phyloP scores from a whole-genome alignment of 495 filamentous ascomycete species.

The Neurospora sp. region DNA sequence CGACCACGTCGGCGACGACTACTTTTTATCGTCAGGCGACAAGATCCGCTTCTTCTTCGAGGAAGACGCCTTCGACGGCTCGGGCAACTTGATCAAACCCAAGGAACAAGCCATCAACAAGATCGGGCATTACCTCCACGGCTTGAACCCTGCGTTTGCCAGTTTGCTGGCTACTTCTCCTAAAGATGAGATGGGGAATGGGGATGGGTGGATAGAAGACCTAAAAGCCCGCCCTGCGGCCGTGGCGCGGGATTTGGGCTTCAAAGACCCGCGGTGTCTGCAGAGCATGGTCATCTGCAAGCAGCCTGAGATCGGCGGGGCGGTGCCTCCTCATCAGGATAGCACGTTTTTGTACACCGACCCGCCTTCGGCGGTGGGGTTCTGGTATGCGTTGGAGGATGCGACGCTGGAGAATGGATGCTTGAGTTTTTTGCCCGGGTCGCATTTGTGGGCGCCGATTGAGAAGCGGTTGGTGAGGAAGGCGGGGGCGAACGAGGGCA shows the following conservation, averaged over 20 bases:
- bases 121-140: slow-evolving; percentile 87
- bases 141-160: slow-evolving; percentile 59
- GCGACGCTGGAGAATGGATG: slow-evolving; percentile 77
- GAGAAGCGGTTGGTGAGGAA: slow-evolving; percentile 64
- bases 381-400: slow-evolving; percentile 95
- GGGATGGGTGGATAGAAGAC: not conserved
- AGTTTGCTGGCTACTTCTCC: slow-evolving; percentile 40
- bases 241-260: slow-evolving; percentile 63
- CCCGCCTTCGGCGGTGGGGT: slow-evolving; percentile 82
- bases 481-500: slow-evolving; percentile 29
- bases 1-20: slow-evolving; percentile 84
- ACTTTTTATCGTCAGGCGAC: slow-evolving; percentile 82
- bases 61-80: slow-evolving; percentile 59
- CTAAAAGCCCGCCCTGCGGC: slow-evolving; percentile 34
- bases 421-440: slow-evolving; percentile 72
- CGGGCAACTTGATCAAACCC: slow-evolving; percentile 55
- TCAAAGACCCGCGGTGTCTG: slow-evolving; percentile 57
- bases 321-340: slow-evolving; percentile 83
- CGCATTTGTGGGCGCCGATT: slow-evolving; percentile 57
- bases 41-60: slow-evolving; percentile 98
- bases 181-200: slow-evolving; percentile 21
- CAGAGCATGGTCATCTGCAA: slow-evolving; percentile 99
- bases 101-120: slow-evolving; percentile 86
- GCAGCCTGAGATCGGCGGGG: slow-evolving; percentile 88
- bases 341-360: slow-evolving; percentile 86